Percentiles rank a stretch among this genome's conserved stretches.
phyloP scores from a whole-genome alignment of 768 basidiomycete genomes.

The Coprinopsis marcescibilis region DNA sequence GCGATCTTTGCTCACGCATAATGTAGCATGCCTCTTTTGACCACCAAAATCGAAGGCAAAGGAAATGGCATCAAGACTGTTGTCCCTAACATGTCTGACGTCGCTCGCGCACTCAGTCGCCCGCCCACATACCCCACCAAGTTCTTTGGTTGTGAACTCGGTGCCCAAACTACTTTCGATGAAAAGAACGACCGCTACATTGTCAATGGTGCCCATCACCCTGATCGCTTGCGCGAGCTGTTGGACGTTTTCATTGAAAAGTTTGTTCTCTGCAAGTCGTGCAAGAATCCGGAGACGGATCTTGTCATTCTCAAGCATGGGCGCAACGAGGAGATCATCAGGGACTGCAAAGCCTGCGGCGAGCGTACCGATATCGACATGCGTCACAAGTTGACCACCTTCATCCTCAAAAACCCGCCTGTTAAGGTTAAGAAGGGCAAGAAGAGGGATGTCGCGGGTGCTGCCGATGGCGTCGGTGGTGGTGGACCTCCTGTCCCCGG shows the following conservation, averaged over 20 bases:
- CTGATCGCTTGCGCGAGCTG: conserved; percentile 86
- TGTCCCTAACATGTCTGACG: conserved; percentile 96
- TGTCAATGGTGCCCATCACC: conserved; percentile 95
- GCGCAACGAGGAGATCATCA: conserved; percentile 75
- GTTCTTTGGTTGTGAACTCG: conserved; percentile 98
- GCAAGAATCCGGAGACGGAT: conserved; percentile 99
- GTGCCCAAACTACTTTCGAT: conserved; percentile 94
- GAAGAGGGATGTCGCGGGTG: conserved; percentile 50
- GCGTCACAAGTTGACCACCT: conserved; percentile 94
- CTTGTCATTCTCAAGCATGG: conserved; percentile 84
- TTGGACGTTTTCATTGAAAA: conserved; percentile 98
- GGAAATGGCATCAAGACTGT: conserved; percentile 99
- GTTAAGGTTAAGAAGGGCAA: conserved; percentile 76
- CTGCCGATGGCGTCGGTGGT: conserved; percentile 40
- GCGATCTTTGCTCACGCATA: conserved; percentile 10
- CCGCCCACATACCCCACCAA: conserved; percentile 97
- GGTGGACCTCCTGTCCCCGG: conserved; percentile 32
- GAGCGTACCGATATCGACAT: conserved; percentile 89
- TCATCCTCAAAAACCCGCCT: conserved; percentile 97
- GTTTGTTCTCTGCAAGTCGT: conserved; percentile 93
- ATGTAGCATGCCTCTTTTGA: conserved; percentile 85
- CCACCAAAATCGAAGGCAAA: conserved; percentile 97
- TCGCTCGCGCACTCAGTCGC: conserved; percentile 90
- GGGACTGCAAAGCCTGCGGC: conserved; percentile 99
- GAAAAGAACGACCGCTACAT: conserved; percentile 98